Conservation (phyloP, 2,329 filamentous ascomycete species). For the Fusarium subglutinans region DNA sequence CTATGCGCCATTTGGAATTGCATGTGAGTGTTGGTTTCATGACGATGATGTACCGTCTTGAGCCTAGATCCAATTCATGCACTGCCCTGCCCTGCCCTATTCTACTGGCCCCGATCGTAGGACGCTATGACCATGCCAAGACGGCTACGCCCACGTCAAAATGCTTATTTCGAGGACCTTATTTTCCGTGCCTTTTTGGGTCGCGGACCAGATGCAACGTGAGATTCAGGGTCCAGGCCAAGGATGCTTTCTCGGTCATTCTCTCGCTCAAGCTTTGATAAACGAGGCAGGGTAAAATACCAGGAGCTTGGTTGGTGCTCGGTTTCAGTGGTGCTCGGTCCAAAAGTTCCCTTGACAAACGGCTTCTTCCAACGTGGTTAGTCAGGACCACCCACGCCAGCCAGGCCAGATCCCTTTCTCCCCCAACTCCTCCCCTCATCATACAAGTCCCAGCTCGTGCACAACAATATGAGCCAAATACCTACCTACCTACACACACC, state of each 20-base stretch:
- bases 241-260: background rate
- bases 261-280: background rate
- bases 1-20: conserved; percentile 7
- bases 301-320: background rate
- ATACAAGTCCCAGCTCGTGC: background rate
- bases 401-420: conserved; percentile 13
- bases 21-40: background rate
- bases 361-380: conserved; percentile 24
- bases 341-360: conserved; percentile 29
- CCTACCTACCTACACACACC: background rate
- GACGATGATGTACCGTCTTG: background rate
- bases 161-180: conserved; percentile 27
- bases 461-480: conserved; percentile 32
- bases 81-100: background rate
- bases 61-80: conserved; percentile 12
- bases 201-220: background rate
- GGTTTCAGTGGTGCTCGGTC: background rate
- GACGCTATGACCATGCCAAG: conserved; percentile 32
- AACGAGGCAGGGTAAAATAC: background rate
- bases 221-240: conserved; percentile 1
- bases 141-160: conserved; percentile 35
- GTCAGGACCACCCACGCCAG: conserved; percentile 7
- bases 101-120: conserved; percentile 3
- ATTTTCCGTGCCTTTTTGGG: background rate
- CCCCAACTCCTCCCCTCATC: background rate